Evolutionary conservation across 1,284 basidiomycete species (phyloP), one percentile per base, ranked within the genome.

Genomic region (Porogramme epimiltina): DNA sequence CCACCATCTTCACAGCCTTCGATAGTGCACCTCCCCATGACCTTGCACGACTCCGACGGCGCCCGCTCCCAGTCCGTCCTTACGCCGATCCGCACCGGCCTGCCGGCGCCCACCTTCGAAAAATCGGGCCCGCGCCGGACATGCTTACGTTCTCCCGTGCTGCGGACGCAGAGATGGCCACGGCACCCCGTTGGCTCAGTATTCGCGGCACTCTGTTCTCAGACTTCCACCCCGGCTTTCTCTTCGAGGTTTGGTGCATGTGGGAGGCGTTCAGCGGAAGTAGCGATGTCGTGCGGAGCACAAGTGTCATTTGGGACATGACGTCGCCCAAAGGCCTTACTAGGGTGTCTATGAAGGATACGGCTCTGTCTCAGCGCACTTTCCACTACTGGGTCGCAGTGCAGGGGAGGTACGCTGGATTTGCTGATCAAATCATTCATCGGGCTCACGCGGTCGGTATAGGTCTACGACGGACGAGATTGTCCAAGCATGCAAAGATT

Each of bases 41-140:
- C 68, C 6, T 49, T 56, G 1, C 65, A 63, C 51, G 60, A 66
- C 34, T 52, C 60, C 0, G 66, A 66, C 19, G 59, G 60, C 20
- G 36, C 47, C 3, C 64, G 63, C 6, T 69, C 70, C 20, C 61
- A 64, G 25, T 41, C 52, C 2, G 54, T 71, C 34, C 57, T 70
- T 8, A 57, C 58, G 39, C 62, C 61, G 26, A 61, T 66, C 58
- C 53, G 48, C 36, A 42, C 41, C 6, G 54, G 51, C 23, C n/a
- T 49, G 1, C 20, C 52, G 3, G 57, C 59, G 36, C 62, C 62
- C 25, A 51, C 58, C 1, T 39, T 62, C 24, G 55, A 56, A 55
- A 61, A 20, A 37, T 55, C 23, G 46, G 19, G 3, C 37, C 53
- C 13, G 56, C 31, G 11, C 58, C 64, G 8, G 50, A 61, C 42